phyloP scores from a whole-genome alignment of 1,284 basidiomycete genomes.

The Leccinum variabile region DNA sequence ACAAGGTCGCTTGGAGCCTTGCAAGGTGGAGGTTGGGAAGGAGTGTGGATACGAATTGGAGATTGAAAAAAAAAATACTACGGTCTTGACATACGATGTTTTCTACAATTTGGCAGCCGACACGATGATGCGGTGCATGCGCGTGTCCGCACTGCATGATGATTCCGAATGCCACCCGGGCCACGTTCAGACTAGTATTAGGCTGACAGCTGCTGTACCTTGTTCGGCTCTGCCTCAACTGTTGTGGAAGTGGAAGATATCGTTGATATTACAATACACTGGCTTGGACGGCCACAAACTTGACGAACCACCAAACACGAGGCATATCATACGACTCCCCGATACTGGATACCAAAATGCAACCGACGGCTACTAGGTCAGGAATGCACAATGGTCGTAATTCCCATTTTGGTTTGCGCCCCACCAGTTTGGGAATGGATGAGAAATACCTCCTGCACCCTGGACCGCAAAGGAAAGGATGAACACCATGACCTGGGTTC shows the following conservation, averaged over 20 bases:
- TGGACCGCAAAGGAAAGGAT: slow-evolving; percentile 73
- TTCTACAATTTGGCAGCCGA: background rate
- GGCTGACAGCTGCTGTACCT: background rate
- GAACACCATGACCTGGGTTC: slow-evolving; percentile 68
- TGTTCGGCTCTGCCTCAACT: slow-evolving; percentile 8
- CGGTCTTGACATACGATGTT: background rate
- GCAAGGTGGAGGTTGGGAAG: background rate
- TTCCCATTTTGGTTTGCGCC: slow-evolving; percentile 47
- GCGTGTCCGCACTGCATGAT: too few relatives aligned
- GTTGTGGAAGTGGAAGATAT: slow-evolving; percentile 2
- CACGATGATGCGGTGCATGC: too few relatives aligned
- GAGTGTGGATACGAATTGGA: background rate
- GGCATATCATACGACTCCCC: background rate
- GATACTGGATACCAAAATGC: background rate
- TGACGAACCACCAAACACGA: background rate
- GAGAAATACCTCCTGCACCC: slow-evolving; percentile 57
- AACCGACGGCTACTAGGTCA: slow-evolving; percentile 13
- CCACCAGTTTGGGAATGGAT: slow-evolving; percentile 63
- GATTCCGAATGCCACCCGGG: too few relatives aligned
- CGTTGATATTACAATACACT: slow-evolving; percentile 10
- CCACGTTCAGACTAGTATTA: too few relatives aligned
- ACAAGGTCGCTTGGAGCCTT: background rate
- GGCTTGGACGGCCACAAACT: background rate
- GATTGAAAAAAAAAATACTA: background rate
- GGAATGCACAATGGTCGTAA: slow-evolving; percentile 26